Evolutionary conservation across 2,329 filamentous ascomycete genomes (phyloP).

Genomic region (Hypomyces rosellus): DNA sequence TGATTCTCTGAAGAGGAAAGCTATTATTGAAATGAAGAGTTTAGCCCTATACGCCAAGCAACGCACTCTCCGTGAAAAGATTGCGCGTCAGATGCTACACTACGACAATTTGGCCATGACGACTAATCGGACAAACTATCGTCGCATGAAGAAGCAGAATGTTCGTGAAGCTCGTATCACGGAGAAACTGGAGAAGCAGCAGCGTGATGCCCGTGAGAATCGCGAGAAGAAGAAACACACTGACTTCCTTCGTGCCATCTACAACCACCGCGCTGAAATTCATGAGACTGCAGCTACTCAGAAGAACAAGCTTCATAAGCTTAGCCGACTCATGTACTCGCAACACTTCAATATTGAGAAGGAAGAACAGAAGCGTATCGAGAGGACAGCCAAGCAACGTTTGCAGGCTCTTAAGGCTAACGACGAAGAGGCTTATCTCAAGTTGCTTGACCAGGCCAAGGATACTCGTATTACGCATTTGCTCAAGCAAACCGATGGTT

Average conservation of each 20-base stretch:
- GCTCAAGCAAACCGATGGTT: slow-evolving; percentile 93
- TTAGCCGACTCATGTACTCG: slow-evolving; percentile 79
- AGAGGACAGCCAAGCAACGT: slow-evolving; percentile 98
- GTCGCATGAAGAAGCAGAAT: slow-evolving; percentile 95
- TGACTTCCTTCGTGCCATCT: slow-evolving; percentile 83
- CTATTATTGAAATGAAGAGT: slow-evolving; percentile 92
- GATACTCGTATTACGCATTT: slow-evolving; percentile 98
- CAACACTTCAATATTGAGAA: slow-evolving; percentile 97
- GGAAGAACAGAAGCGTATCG: slow-evolving; percentile 97
- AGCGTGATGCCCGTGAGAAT: slow-evolving; percentile 89
- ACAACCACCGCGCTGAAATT: slow-evolving; percentile 75
- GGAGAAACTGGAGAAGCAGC: slow-evolving; percentile 98
- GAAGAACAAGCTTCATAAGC: slow-evolving; percentile 71
- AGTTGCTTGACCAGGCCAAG: slow-evolving; percentile 95
- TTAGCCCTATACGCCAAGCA: slow-evolving; percentile 85
- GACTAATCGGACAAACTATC: slow-evolving; percentile 83
- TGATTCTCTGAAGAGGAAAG: slow-evolving; percentile 78
- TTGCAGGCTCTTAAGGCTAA: slow-evolving; percentile 96
- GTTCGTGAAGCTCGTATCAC: slow-evolving; percentile 93
- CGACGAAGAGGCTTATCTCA: slow-evolving; percentile 98
- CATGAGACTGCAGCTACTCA: slow-evolving; percentile 60
- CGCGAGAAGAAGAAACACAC: slow-evolving; percentile 97
- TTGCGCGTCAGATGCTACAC: slow-evolving; percentile 87
- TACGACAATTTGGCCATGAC: slow-evolving; percentile 97
- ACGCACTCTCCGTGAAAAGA: slow-evolving; percentile 73